phyloP scores from a whole-genome alignment of 1,139 yeast genomes.

The Blastobotrys petasosporus region DNA sequence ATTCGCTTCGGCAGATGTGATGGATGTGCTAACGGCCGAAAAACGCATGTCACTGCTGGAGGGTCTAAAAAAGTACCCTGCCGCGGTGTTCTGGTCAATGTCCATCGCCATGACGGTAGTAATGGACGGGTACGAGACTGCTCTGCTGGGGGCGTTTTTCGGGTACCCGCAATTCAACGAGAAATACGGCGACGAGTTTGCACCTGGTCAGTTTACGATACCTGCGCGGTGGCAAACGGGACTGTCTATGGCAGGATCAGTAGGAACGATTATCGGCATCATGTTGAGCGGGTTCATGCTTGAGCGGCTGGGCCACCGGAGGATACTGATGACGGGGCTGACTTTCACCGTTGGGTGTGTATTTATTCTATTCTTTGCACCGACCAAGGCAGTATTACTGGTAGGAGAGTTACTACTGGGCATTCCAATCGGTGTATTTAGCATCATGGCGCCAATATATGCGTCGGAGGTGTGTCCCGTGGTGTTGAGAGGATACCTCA shows the following conservation, averaged over 20 bases:
- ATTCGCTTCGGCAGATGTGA: background rate
- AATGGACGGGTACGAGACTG: constrained; percentile 45
- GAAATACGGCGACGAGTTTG: constrained; percentile 36
- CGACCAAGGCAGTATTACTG: constrained; percentile 31
- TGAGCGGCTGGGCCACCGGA: constrained; percentile 36
- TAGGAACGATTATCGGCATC: constrained; percentile 37
- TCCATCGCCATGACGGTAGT: constrained; percentile 39
- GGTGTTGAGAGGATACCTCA: constrained; percentile 38
- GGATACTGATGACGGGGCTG: constrained; percentile 35
- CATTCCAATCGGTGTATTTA: constrained; percentile 43
- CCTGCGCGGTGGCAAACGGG: constrained; percentile 34
- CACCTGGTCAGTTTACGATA: constrained; percentile 32
- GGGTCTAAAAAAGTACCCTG: constrained; percentile 27
- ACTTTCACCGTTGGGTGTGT: constrained; percentile 33
- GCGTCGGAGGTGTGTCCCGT: constrained; percentile 46
- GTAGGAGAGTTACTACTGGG: constrained; percentile 41
- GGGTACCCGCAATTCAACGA: constrained; percentile 39
- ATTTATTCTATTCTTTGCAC: constrained; percentile 37
- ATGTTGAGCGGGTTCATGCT: constrained; percentile 38
- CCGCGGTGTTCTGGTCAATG: constrained; percentile 41
- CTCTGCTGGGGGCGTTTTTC: constrained; percentile 31
- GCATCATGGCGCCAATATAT: constrained; percentile 40
- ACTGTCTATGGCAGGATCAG: constrained; percentile 18
- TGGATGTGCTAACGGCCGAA: constrained; percentile 6
- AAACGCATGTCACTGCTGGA: constrained; percentile 11